phyloP scores from a whole-genome alignment of 2,329 filamentous ascomycete genomes.

The Apiospora phragmitis region DNA sequence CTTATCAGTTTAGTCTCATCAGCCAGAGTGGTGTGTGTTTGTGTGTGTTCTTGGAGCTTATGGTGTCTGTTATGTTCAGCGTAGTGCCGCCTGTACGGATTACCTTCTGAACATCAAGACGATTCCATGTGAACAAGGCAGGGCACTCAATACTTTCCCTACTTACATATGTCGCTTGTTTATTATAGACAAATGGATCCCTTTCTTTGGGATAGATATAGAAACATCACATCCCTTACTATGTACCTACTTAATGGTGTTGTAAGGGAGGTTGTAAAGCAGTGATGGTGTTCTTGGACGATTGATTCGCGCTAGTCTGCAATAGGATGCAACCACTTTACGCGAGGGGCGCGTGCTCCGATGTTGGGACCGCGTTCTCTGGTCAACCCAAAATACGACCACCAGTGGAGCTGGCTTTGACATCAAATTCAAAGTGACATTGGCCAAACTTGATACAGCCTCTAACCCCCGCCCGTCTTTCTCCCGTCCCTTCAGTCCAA shows the following conservation, averaged over 20 bases:
- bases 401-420: neutral
- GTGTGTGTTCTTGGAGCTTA: neutral
- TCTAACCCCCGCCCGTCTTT: neutral
- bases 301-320: neutral
- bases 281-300: neutral
- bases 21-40: neutral
- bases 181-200: neutral
- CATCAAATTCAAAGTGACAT: neutral
- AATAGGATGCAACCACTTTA: slow-evolving; percentile 12
- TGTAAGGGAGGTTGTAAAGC: neutral
- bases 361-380: slow-evolving; percentile 1
- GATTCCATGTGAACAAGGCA: neutral
- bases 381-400: slow-evolving; percentile 21
- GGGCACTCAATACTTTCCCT: neutral
- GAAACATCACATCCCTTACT: neutral
- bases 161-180: neutral
- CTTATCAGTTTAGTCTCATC: neutral
- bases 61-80: too few species aligned
- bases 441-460: neutral
- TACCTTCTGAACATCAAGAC: neutral
- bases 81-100: neutral
- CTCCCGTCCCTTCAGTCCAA: neutral
- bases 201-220: neutral
- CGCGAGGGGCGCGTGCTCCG: slow-evolving; percentile 10
- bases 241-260: neutral